Base-by-base conservation (phyloP, 768 basidiomycete species). In the Phaffia tasmanica region DNA sequence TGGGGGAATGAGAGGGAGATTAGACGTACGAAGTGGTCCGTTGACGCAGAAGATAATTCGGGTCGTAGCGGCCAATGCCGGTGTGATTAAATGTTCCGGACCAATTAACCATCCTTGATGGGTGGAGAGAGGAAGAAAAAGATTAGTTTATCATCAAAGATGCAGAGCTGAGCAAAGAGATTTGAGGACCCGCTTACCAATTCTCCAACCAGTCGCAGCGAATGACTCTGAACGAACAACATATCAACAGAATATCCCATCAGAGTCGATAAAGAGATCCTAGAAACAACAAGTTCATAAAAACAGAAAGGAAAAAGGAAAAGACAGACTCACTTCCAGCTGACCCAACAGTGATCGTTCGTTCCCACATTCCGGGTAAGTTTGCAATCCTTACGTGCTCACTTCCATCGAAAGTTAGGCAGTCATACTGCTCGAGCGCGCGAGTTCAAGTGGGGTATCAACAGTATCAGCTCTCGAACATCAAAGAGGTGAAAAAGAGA, bases 331-430 rank as follows among this genome's bases (percentile, higher is more conserved):
- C 77, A 90, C 90, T 94, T 71, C 92, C 92, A 32, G 89, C 93
- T n/a, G 90, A 93, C 35, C 87, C 85, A 63, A 97, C 89, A 8
- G 94, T 97, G 53, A 99, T 85, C 0, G 95, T 99, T 54, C 95
- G 85, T 71, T 97, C 89, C 93, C 93, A 98, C 89, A 98, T 95
- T 25, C 91, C 89, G 6, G 92, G 93, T n/a, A 99, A 81, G 47
- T 80, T 89, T 3, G 94, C 93, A 72, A 98, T 87, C 63, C 94
- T 86, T 63, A 92, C 80, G 76, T 99, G 95, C 72, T 94, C 85
- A 72, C 86, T 85, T 47, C 81, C 83, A 71, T 92, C 89, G 71
- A 86, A 95, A 19, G 92, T 84, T 49, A 99, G 84, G 72, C 86
- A 87, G 73, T 99, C 95, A 76, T 99, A 99, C 88, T 94, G 60